Conservation (phyloP, 1,284 basidiomycete species). For the Trichosporon sp. region DNA sequence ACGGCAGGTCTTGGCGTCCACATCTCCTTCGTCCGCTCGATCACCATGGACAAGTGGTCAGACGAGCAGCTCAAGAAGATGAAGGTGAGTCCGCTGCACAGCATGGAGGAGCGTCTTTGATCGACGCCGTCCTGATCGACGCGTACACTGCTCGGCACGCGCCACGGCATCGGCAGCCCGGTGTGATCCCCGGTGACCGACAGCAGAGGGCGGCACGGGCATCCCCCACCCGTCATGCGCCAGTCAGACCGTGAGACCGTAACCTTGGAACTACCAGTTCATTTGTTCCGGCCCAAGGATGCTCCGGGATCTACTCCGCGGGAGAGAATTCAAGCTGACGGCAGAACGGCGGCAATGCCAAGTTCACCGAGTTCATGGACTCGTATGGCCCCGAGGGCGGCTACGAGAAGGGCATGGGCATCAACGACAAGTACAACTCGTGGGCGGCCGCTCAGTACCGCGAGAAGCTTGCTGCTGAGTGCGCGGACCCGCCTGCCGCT, state of each 20-base stretch:
- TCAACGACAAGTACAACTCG: conserved; percentile 81
- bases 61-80: conserved; percentile 85
- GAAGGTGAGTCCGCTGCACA: conserved; percentile 63
- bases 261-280: neutral
- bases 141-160: neutral
- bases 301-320: neutral
- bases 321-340: conserved; percentile 8
- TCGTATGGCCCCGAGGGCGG: conserved; percentile 74
- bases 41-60: conserved; percentile 96
- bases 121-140: neutral
- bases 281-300: too few relatives aligned
- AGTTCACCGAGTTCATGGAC: conserved; percentile 76
- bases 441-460: conserved; percentile 91
- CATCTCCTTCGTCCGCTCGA: conserved; percentile 80
- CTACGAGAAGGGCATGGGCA: conserved; percentile 68
- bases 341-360: conserved; percentile 80
- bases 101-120: neutral
- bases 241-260: neutral
- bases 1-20: conserved; percentile 50
- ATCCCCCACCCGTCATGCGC: too few relatives aligned
- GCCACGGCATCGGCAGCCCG: neutral
- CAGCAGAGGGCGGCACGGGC: neutral
- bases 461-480: conserved; percentile 65
- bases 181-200: neutral
- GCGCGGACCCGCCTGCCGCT: conserved; percentile 45